A percentile compares a stretch with the other conserved stretches of the same genome.
Conservation (phyloP, 2,329 filamentous ascomycete species). For the Aspergillus sp. region DNA sequence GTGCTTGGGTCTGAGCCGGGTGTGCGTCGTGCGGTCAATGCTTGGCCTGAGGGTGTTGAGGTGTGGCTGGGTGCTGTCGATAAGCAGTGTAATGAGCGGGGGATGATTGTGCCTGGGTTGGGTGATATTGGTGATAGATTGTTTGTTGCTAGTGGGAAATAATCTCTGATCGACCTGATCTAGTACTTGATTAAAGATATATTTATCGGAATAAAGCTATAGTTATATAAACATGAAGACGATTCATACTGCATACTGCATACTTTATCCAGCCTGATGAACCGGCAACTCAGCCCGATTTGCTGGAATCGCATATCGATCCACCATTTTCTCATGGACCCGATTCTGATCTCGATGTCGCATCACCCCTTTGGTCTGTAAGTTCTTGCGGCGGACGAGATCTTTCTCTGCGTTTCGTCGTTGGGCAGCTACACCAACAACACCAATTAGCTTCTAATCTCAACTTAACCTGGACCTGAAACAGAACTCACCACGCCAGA, state of each 20-base stretch:
- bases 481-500: constrained; percentile 28
- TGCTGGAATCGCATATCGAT: constrained; percentile 8
- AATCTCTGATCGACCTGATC: constrained; percentile 1
- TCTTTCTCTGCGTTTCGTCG: constrained; percentile 22
- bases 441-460: too few relatives aligned
- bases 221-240: not conserved
- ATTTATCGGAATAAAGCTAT: too few relatives aligned
- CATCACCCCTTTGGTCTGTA: constrained; percentile 12
- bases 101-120: constrained; percentile 86
- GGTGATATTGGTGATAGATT: constrained; percentile 88
- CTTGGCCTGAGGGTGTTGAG: constrained; percentile 61
- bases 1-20: constrained; percentile 71
- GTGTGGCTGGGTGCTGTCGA: constrained; percentile 84
- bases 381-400: constrained; percentile 26
- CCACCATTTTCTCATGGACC: constrained; percentile 23
- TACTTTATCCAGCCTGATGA: not conserved
- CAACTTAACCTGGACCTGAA: not conserved
- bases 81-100: constrained; percentile 62
- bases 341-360: constrained; percentile 14
- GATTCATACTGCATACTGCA: too few relatives aligned
- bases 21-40: constrained; percentile 64
- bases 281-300: constrained; percentile 12
- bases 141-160: constrained; percentile 86
- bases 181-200: too few relatives aligned
- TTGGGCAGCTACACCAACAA: constrained; percentile 5